These are phyloP conservation scores for Phaeotremella skinneri DNA, from an alignment of 768 basidiomycete genomes.

Conservation along the genomic window DNA sequence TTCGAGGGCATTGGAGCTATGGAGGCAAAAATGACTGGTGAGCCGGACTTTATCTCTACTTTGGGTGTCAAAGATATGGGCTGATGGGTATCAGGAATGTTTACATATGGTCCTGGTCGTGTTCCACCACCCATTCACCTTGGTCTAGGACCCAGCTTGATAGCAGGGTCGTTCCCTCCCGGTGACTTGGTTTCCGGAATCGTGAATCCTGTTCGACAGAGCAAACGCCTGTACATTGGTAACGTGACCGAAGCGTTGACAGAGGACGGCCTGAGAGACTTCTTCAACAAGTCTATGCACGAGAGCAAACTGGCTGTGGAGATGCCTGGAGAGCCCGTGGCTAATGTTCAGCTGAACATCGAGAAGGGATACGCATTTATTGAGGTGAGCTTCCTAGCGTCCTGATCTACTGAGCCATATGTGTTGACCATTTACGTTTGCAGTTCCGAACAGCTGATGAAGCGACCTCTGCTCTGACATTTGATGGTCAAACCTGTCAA, in stretches of 20 bases:
- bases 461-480: slow-evolving; percentile 92
- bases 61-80: slow-evolving; percentile 54
- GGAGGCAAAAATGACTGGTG: slow-evolving; percentile 98
- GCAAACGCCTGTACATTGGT: slow-evolving; percentile 92
- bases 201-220: slow-evolving; percentile 66
- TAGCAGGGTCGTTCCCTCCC: slow-evolving; percentile 43
- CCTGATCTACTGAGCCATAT: slow-evolving; percentile 7
- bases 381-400: slow-evolving; percentile 62
- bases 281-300: slow-evolving; percentile 94
- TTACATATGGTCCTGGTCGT: slow-evolving; percentile 71
- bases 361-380: slow-evolving; percentile 99
- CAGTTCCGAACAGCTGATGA: slow-evolving; percentile 98
- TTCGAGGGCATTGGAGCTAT: slow-evolving; percentile 92
- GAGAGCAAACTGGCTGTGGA: slow-evolving; percentile 57
- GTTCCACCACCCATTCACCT: slow-evolving; percentile 97
- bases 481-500: slow-evolving; percentile 94
- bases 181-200: slow-evolving; percentile 31
- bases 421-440: not conserved
- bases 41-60: slow-evolving; percentile 32
- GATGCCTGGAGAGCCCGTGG: slow-evolving; percentile 73
- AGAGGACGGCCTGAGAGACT: slow-evolving; percentile 84
- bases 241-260: slow-evolving; percentile 93
- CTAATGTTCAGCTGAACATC: slow-evolving; percentile 92
- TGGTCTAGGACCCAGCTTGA: slow-evolving; percentile 60
- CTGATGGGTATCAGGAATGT: slow-evolving; percentile 75